Conservation (phyloP, 345 rosid genomes). For the Eucalyptus erythrocorys region DNA sequence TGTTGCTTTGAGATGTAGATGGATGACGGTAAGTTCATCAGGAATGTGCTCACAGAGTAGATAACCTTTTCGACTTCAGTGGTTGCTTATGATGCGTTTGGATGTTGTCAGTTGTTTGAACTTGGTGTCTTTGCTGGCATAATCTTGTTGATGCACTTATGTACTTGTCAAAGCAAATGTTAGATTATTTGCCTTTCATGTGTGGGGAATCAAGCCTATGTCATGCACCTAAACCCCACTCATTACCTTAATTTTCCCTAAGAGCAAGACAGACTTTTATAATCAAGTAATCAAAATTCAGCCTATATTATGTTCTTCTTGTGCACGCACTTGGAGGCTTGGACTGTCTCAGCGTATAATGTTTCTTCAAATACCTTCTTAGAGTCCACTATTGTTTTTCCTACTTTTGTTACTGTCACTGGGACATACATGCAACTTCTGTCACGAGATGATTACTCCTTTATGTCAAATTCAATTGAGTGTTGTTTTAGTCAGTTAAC, state of each 20-base stretch:
- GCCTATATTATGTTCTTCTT: neutral
- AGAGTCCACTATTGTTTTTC: neutral
- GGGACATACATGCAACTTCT: neutral
- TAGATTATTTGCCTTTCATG: neutral
- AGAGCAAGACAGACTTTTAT: neutral
- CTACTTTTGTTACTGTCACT: neutral
- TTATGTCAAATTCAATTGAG: neutral
- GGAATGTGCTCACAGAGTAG: neutral
- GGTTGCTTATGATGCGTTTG: neutral
- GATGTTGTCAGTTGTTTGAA: neutral
- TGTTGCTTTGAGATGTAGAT: slow-evolving; percentile 95
- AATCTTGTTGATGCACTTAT: neutral
- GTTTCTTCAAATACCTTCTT: neutral
- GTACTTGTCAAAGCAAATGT: neutral
- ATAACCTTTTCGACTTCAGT: neutral
- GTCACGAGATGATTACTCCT: neutral
- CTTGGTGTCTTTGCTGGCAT: neutral
- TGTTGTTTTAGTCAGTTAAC: neutral
- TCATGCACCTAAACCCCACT: neutral
- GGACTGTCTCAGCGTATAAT: neutral
- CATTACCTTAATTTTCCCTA: neutral
- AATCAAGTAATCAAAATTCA: neutral
- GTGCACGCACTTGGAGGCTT: neutral
- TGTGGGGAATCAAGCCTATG: neutral
- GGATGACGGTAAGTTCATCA: slow-evolving; percentile 62